Percentiles rank a stretch among this genome's conserved stretches.
Conservation (phyloP, 1,284 basidiomycete genomes). For the Coniferiporia sulphurascens region DNA sequence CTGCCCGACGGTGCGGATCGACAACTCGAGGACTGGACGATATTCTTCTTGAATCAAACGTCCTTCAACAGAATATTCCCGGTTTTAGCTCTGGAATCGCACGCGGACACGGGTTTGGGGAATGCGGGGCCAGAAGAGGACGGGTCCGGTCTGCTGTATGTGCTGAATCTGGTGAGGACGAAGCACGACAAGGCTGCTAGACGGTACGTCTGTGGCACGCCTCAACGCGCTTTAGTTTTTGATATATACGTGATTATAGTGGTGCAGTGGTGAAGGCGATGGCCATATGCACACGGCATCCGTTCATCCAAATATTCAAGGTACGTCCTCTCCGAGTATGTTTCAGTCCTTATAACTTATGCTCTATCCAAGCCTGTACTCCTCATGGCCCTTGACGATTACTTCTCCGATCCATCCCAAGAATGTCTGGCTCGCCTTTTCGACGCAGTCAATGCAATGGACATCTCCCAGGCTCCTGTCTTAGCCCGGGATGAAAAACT, state of each 20-base stretch:
- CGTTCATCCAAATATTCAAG: conserved; percentile 98
- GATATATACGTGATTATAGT: conserved; percentile 39
- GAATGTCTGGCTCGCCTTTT: conserved; percentile 86
- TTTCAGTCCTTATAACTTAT: neutral
- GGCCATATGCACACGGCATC: conserved; percentile 92
- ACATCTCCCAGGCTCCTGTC: conserved; percentile 74
- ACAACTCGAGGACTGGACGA: conserved; percentile 94
- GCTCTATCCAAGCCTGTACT: conserved; percentile 69
- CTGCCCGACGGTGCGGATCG: conserved; percentile 96
- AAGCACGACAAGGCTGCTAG: conserved; percentile 88
- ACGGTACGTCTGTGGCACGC: conserved; percentile 47
- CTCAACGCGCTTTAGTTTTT: neutral
- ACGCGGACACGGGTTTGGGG: conserved; percentile 33
- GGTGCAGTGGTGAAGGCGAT: conserved; percentile 95
- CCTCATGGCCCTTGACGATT: conserved; percentile 92
- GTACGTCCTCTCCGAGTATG: conserved; percentile 36
- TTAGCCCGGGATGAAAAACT: conserved; percentile 82
- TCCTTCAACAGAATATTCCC: conserved; percentile 81
- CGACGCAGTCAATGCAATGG: conserved; percentile 90
- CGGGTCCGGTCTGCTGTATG: conserved; percentile 72
- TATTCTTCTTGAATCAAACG: conserved; percentile 96
- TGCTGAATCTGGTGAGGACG: conserved; percentile 92
- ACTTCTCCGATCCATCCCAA: conserved; percentile 83
- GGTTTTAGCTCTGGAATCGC: conserved; percentile 67
- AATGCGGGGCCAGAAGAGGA: conserved; percentile 33